Percentiles rank a stretch among this genome's conserved stretches.
Conservation (phyloP, 257 asterid species). For the Ocimum tenuiflorum region DNA sequence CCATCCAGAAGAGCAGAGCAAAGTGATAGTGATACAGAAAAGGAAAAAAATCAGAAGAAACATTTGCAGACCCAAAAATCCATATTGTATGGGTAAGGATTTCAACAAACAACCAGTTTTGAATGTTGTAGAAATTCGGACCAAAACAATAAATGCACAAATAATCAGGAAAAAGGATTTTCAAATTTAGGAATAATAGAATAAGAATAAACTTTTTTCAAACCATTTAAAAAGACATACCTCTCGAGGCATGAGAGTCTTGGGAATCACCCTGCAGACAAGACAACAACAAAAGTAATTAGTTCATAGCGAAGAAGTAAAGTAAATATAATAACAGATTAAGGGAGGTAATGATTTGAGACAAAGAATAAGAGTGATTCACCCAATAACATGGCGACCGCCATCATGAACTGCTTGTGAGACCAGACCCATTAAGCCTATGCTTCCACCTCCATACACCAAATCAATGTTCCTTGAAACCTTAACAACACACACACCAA, state of each 20-base stretch:
- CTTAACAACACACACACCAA: conserved; percentile 25
- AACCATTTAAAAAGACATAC: conserved; percentile 44
- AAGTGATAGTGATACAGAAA: conserved; percentile 34
- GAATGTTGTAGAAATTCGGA: too few species aligned
- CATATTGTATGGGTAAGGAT: conserved; percentile 36
- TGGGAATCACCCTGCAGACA: conserved; percentile 94
- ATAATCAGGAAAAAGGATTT: conserved; percentile 4
- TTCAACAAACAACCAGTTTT: conserved; percentile 5
- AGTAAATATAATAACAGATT: not conserved
- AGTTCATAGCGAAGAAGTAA: conserved; percentile 16
- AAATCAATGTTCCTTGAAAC: conserved; percentile 52
- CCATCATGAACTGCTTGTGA: conserved; percentile 66
- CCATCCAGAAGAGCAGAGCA: conserved; percentile 9
- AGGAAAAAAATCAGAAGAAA: conserved; percentile 28
- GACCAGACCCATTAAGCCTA: conserved; percentile 59
- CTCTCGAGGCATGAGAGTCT: conserved; percentile 99
- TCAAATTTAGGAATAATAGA: conserved; percentile 7
- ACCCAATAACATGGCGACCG: conserved; percentile 61
- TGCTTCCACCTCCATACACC: conserved; percentile 64
- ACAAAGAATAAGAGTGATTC: conserved; percentile 7
- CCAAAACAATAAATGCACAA: not conserved
- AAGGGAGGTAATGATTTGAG: conserved; percentile 23
- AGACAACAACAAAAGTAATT: conserved; percentile 56
- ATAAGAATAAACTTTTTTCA: conserved; percentile 34
- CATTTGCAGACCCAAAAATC: conserved; percentile 28